Percentiles rank a stretch among this genome's conserved stretches.
Evolutionary conservation across 805 yeast species (phyloP).

Genomic region (Hanseniaspora taiwanica): DNA sequence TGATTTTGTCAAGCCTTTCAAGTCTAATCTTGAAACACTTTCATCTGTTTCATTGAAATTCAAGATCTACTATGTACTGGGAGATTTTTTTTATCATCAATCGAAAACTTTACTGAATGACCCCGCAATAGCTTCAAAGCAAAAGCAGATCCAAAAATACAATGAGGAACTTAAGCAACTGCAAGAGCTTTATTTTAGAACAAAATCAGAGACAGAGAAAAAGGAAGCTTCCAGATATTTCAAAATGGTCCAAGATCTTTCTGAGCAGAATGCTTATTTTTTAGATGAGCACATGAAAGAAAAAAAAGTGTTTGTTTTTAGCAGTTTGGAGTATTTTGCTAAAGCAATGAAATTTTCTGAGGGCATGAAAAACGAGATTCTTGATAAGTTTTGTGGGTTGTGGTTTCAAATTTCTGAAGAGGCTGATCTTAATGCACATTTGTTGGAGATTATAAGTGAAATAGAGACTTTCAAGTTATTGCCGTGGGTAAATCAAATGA

Average conservation of each 20-base stretch:
- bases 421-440: slow-evolving; percentile 29
- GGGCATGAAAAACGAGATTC: slow-evolving; percentile 36
- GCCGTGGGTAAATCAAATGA: slow-evolving; percentile 73
- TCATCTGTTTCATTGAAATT: slow-evolving; percentile 42
- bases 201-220: slow-evolving; percentile 29
- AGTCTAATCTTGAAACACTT: slow-evolving; percentile 57
- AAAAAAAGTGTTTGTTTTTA: slow-evolving; percentile 31
- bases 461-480: slow-evolving; percentile 53
- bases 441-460: slow-evolving; percentile 25
- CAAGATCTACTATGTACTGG: slow-evolving; percentile 44
- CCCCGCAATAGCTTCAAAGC: slow-evolving; percentile 31
- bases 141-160: slow-evolving; percentile 29
- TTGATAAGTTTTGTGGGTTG: slow-evolving; percentile 67
- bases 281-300: slow-evolving; percentile 27
- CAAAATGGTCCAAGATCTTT: slow-evolving; percentile 34
- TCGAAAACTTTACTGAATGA: slow-evolving; percentile 31
- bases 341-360: slow-evolving; percentile 35
- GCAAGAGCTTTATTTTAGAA: slow-evolving; percentile 29
- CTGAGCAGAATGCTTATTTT: slow-evolving; percentile 36
- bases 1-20: slow-evolving; percentile 51
- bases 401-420: slow-evolving; percentile 58
- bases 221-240: slow-evolving; percentile 40
- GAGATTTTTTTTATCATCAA: slow-evolving; percentile 61
- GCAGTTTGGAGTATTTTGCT: slow-evolving; percentile 49
- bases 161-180: slow-evolving; percentile 37